Base-by-base conservation (phyloP, 2,329 filamentous ascomycete species). In the Claviceps arundinis region DNA sequence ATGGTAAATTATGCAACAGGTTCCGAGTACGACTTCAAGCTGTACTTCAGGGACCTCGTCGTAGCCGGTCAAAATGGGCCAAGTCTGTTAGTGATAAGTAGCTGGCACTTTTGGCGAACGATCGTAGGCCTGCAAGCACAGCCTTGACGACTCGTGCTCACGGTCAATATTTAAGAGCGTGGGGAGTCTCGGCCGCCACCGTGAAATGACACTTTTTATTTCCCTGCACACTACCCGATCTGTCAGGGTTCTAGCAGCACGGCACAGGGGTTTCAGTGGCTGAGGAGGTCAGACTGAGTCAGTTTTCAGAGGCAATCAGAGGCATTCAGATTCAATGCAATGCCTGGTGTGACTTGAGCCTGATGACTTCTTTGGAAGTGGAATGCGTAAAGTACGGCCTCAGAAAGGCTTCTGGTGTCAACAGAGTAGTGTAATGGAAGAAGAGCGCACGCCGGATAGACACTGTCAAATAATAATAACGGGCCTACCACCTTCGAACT, bases 151-250 rank as follows among this genome's bases (percentile, higher is more conserved):
- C 59, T 59, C 63, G 61, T 68, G 64, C 69, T 45, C 24, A 26
- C 24, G 64, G 61, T 70, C 69, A 67, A 59, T 61, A 71, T 67
- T 70, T 69, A 61, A 60, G 69, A 57, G 61, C 54, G 54, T 58
- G 64, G 62, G 3, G 63, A 66, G 65, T 62, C 65, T 60, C 60
- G 63, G 63, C 60, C 60, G 62, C 65, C 60, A 63, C 63, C 62
- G 64, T 65, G 63, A 68, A 63, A 68, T 34, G 16, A 2, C 9
- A 34, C 30, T 34, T 34, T 66, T 19, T 37, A 66, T 66, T 68
- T 69, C 68, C 52, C 47, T 54, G 52, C 47, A 42, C 52, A 52
- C 17, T 45, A 65, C 67, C 68, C 60, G 61, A 65, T 63, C 64
- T 64, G 59, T 64, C 65, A 59, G 51, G 50, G 51, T 48, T 43